phyloP scores from a whole-genome alignment of 257 asterid species.

The Perilla frutescens region DNA sequence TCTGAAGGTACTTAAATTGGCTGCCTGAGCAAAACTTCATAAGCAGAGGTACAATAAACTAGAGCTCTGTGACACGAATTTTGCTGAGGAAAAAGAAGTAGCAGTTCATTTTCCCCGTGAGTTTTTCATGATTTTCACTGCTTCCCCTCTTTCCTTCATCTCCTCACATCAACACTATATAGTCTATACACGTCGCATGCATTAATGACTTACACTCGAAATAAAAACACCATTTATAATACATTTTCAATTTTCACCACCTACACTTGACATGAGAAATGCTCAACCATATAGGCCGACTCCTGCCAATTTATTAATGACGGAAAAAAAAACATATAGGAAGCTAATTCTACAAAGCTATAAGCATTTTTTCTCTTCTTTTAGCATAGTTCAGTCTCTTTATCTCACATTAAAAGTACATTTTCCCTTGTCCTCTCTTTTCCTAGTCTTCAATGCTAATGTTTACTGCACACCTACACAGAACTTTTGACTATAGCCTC shows the following conservation, averaged over 20 bases:
- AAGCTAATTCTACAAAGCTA: constrained; percentile 8
- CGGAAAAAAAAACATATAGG: not conserved
- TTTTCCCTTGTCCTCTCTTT: not conserved
- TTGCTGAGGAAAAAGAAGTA: constrained; percentile 11
- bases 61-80: not conserved
- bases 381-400: not conserved
- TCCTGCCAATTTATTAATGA: not conserved
- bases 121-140: constrained; percentile 1
- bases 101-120: constrained; percentile 15
- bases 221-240: too few species aligned
- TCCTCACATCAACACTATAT: not conserved
- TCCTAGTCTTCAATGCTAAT: constrained; percentile 14
- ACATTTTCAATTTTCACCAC: not conserved
- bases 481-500: constrained; percentile 1
- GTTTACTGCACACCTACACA: not conserved
- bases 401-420: not conserved
- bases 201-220: not conserved
- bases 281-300: not conserved
- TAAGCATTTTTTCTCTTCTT: not conserved
- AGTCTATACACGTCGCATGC: not conserved
- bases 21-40: constrained; percentile 18
- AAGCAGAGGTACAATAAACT: not conserved
- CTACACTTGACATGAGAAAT: not conserved
- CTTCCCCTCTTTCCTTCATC: not conserved
- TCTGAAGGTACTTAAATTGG: constrained; percentile 30